Conservation (phyloP, 108 stramenopile species). For the Seminavis robusta region DNA sequence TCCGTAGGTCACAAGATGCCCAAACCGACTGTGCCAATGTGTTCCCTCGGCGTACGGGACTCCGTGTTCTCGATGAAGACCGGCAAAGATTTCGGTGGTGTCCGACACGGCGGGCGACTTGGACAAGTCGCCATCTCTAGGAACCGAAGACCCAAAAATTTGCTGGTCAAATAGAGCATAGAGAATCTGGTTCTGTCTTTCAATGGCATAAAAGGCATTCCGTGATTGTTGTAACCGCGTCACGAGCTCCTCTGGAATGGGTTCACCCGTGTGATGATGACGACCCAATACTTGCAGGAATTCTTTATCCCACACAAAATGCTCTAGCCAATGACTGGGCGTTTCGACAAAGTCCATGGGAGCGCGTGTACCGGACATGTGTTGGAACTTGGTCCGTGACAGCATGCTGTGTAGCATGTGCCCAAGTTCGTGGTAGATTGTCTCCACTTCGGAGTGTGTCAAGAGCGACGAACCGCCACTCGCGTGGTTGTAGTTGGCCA, state of each 20-base stretch:
- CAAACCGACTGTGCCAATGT: conserved; percentile 83
- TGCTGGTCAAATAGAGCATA: conserved; percentile 80
- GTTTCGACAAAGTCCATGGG: conserved; percentile 93
- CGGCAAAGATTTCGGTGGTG: conserved; percentile 57
- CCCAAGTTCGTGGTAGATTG: conserved; percentile 96
- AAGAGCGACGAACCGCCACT: conserved; percentile 33
- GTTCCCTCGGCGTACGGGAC: conserved; percentile 69
- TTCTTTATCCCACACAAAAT: conserved; percentile 65
- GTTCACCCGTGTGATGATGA: conserved; percentile 48
- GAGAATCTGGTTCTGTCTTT: conserved; percentile 78
- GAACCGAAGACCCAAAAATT: conserved; percentile 81
- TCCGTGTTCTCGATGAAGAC: conserved; percentile 45
- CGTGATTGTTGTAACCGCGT: conserved; percentile 50
- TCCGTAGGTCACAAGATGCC: conserved; percentile 87
- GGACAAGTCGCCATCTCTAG: too few species aligned
- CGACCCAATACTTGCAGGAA: conserved; percentile 57
- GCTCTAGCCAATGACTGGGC: conserved; percentile 79
- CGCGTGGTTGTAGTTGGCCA: conserved; percentile 28
- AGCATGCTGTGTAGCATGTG: conserved; percentile 95
- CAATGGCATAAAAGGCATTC: conserved; percentile 59
- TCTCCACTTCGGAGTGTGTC: conserved; percentile 92
- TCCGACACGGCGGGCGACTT: background rate
- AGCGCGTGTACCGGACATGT: conserved; percentile 91
- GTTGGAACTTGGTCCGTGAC: conserved; percentile 92
- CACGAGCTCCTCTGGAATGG: conserved; percentile 54